These are phyloP conservation scores for Baeospora myosura DNA, from an alignment of 1,284 basidiomycete species.

Conservation along the genomic window DNA sequence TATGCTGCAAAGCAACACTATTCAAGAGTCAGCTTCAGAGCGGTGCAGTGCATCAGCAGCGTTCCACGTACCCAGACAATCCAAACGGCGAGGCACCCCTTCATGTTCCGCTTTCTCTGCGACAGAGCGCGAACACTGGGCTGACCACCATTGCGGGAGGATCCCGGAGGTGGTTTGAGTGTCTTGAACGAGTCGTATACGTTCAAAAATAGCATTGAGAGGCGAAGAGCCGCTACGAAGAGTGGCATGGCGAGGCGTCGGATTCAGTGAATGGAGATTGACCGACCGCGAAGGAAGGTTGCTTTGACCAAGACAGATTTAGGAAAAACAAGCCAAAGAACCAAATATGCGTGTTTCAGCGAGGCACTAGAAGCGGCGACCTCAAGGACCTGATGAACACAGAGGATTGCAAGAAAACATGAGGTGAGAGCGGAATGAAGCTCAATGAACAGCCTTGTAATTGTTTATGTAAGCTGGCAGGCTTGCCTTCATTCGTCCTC, in stretches of 20 bases:
- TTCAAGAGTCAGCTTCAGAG: neutral
- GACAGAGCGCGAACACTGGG: constrained; percentile 59
- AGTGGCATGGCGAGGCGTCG: constrained; percentile 55
- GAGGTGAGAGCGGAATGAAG: too few species aligned
- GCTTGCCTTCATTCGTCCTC: too few species aligned
- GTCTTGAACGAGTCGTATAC: constrained; percentile 79
- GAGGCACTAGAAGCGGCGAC: too few species aligned
- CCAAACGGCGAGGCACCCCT: constrained; percentile 76
- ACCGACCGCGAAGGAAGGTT: too few species aligned
- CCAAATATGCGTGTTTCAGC: too few species aligned
- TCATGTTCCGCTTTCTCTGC: constrained; percentile 74
- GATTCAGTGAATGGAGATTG: too few species aligned
- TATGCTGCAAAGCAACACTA: constrained; percentile 60
- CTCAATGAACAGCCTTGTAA: too few species aligned
- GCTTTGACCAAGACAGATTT: too few species aligned
- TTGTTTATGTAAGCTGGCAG: too few species aligned
- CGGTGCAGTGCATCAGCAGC: neutral
- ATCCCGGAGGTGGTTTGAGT: constrained; percentile 57
- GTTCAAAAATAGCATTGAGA: constrained; percentile 67
- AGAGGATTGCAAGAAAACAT: too few species aligned
- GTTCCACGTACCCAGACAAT: constrained; percentile 67
- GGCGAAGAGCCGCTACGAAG: constrained; percentile 58
- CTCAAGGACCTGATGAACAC: too few species aligned
- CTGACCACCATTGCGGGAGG: constrained; percentile 49
- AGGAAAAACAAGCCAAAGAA: too few species aligned